A percentile compares a stretch with the other conserved stretches of the same genome.
These are phyloP conservation scores for Phialophora macrospora DNA, from an alignment of 2,329 filamentous ascomycete species.

Conservation along the genomic window DNA sequence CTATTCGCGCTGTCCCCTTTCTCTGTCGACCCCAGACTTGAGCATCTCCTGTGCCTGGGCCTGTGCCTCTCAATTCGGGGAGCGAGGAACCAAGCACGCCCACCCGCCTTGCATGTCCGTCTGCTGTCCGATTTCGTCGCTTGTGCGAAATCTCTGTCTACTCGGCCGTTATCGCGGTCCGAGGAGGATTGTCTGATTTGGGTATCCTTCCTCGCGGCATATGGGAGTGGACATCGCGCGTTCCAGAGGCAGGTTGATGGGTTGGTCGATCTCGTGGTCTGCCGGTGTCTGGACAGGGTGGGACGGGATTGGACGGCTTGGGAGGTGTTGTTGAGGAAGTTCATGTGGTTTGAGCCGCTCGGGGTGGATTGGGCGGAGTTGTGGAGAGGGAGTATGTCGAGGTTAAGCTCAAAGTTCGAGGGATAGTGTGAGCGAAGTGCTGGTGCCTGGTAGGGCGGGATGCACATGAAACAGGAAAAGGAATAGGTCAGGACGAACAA, in stretches of 20 bases:
- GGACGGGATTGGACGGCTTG: not conserved
- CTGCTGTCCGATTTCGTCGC: constrained; percentile 1
- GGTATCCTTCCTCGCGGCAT: constrained; percentile 6
- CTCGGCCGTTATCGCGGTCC: not conserved
- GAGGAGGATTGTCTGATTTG: constrained; percentile 2
- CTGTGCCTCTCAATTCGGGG: constrained; percentile 4
- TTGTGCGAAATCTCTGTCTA: not conserved
- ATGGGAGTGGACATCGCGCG: not conserved
- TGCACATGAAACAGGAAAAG: too few relatives aligned
- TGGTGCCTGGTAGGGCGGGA: too few relatives aligned
- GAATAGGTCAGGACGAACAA: too few relatives aligned
- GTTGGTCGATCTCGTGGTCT: not conserved
- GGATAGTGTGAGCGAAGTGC: too few relatives aligned
- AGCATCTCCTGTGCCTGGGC: not conserved
- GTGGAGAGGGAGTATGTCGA: not conserved
- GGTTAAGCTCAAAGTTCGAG: not conserved
- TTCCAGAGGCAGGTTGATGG: constrained; percentile 2
- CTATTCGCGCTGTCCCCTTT: not conserved
- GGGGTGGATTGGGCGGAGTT: not conserved
- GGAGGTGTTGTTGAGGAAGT: not conserved
- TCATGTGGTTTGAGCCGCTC: constrained; percentile 6
- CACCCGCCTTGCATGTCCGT: not conserved
- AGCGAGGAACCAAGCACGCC: constrained; percentile 1
- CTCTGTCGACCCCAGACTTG: not conserved
- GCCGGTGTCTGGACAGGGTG: not conserved